A percentile compares a stretch with the other conserved stretches of the same genome.
Evolutionary conservation across 2,329 filamentous ascomycete species (phyloP).

Genomic region (Paracoccidioides brasiliensis): DNA sequence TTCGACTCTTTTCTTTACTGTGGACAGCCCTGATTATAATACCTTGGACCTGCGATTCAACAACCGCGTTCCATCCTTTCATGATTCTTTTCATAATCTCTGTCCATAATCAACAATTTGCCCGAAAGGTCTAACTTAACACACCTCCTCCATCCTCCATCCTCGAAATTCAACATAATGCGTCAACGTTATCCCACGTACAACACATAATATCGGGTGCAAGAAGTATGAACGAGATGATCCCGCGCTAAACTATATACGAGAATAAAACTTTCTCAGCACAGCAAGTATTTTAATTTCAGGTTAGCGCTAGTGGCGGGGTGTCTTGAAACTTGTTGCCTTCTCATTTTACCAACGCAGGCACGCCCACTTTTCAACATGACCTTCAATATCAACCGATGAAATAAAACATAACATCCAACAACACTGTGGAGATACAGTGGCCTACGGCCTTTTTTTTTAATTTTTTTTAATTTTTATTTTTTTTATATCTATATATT

Average conservation of each 20-base stretch:
- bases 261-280: no score
- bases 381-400: conserved; percentile 15
- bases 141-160: background rate
- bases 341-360: background rate
- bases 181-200: background rate
- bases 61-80: background rate
- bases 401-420: background rate
- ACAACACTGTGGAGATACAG: conserved; percentile 3
- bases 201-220: no score
- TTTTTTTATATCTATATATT: conserved; percentile 11
- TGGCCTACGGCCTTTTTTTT: background rate
- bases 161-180: background rate
- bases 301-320: no score
- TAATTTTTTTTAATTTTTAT: conserved; percentile 21
- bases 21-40: background rate
- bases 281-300: no score
- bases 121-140: background rate
- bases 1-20: background rate
- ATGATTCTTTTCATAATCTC: background rate
- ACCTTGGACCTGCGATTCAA: background rate
- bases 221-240: no score
- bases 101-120: background rate
- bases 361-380: conserved; percentile 20
- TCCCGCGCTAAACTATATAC: no score
- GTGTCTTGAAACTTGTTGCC: no score